Evolutionary conservation across 768 basidiomycete species (phyloP).

Genomic region (Tricholoma flavovirens): DNA sequence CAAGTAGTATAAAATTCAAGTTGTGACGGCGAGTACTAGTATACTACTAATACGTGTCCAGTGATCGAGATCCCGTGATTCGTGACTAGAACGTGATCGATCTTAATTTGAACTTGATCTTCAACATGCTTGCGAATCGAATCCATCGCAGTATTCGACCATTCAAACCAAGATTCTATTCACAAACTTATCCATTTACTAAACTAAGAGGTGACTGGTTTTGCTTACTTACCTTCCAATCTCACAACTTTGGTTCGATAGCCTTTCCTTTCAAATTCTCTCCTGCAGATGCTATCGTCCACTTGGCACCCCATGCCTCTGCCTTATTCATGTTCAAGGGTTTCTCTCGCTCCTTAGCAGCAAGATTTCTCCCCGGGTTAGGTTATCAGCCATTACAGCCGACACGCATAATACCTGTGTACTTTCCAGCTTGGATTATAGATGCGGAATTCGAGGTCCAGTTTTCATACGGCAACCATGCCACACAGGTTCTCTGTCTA

Average conservation of each 20-base stretch:
- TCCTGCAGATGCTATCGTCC: slow-evolving; percentile 37
- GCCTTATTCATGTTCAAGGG: slow-evolving; percentile 17
- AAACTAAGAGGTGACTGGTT: slow-evolving; percentile 31
- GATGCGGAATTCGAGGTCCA: slow-evolving; percentile 46
- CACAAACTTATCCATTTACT: slow-evolving; percentile 23
- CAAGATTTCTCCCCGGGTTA: slow-evolving; percentile 31
- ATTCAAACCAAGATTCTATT: slow-evolving; percentile 5
- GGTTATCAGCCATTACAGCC: slow-evolving; percentile 39
- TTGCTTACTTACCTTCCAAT: not conserved
- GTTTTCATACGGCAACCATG: slow-evolving; percentile 17
- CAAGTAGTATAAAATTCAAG: slow-evolving; percentile 14
- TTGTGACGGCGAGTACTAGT: not conserved
- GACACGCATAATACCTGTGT: slow-evolving; percentile 43
- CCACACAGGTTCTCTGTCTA: slow-evolving; percentile 18
- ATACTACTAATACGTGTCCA: slow-evolving; percentile 18
- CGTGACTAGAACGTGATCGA: slow-evolving; percentile 5
- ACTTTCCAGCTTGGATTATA: slow-evolving; percentile 60
- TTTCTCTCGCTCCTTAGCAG: slow-evolving; percentile 24
- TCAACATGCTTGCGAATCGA: slow-evolving; percentile 13
- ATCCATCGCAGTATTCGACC: slow-evolving; percentile 9
- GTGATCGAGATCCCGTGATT: slow-evolving; percentile 10
- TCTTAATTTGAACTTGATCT: not conserved
- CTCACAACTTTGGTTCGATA: slow-evolving; percentile 16
- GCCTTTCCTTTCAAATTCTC: slow-evolving; percentile 49
- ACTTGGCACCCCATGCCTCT: slow-evolving; percentile 31